phyloP scores from a whole-genome alignment of 192 early-diverging fungal species.

The Coemansia sp. region DNA sequence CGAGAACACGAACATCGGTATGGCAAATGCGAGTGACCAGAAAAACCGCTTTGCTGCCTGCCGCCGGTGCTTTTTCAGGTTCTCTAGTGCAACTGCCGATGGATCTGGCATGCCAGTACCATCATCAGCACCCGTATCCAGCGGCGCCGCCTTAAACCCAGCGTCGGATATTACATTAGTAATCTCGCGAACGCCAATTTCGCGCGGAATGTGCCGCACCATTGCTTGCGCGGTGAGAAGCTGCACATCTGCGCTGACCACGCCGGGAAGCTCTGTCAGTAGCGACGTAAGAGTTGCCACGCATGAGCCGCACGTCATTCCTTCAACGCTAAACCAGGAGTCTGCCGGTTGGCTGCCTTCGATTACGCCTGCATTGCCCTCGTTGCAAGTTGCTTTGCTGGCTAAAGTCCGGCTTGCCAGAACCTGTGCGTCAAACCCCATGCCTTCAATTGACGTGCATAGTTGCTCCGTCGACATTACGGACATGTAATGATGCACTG shows the following conservation, averaged over 20 bases:
- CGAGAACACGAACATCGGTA: conserved; percentile 71
- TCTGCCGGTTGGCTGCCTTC: conserved; percentile 31
- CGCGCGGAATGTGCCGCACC: conserved; percentile 65
- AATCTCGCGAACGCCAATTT: conserved; percentile 76
- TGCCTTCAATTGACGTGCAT: conserved; percentile 61
- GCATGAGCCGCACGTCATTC: conserved; percentile 96
- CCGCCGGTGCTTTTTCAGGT: conserved; percentile 70
- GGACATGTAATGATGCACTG: conserved; percentile 48
- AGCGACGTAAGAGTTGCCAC: conserved; percentile 81
- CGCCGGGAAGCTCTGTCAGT: conserved; percentile 60
- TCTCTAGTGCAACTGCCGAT: conserved; percentile 69
- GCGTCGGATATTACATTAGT: conserved; percentile 71
- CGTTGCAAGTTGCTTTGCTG: neutral
- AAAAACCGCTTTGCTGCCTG: conserved; percentile 69
- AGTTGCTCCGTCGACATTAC: conserved; percentile 40
- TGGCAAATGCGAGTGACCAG: conserved; percentile 64
- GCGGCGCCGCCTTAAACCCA: conserved; percentile 66
- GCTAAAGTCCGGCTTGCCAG: conserved; percentile 27
- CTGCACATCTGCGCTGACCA: conserved; percentile 75
- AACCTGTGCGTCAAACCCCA: conserved; percentile 70
- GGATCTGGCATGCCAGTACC: conserved; percentile 55
- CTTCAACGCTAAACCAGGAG: conserved; percentile 60
- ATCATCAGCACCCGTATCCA: conserved; percentile 9
- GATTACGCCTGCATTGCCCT: neutral
- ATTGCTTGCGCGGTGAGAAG: conserved; percentile 70